Evolutionary conservation across 768 basidiomycete genomes (phyloP), one percentile per base, ranked within the genome.

Genomic region (Leccinum rimulosum): DNA sequence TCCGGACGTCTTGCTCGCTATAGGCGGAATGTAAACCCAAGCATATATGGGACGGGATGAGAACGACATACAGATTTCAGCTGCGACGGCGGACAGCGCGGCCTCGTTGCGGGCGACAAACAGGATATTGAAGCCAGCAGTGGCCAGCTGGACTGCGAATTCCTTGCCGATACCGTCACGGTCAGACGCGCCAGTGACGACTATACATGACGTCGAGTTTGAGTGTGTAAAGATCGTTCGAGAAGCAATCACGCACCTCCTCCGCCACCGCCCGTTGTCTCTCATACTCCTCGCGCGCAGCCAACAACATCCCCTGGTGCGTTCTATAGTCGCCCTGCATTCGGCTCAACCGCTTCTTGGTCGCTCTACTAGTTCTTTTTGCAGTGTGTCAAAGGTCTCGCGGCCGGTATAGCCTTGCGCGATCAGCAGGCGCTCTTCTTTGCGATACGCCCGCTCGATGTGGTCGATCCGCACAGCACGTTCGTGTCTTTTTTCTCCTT

Each of bases 161-260:
- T 97, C 94, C 61, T 88, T 89, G 2, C 97, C 97, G 64, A 99
- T 96, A 8, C 97, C 97, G n/a, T n/a, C n/a, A n/a, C n/a, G n/a
- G 60, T 95, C 92, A 0, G 97, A 97, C 30, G 93, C 90, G 35
- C 97, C 97, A 1, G 96, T 98, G 14, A 99, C 84, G 25, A 98
- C 91, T 83, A 56, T 43, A 25, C 28, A 19, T 19, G 6, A 31
- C 4, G 4, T 19, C 45, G 51, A 40, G 52, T 47, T 36, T 14
- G 48, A 35, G 27, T 14, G 40, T 12, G 9, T 6, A n/a, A 14
- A 19, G 19, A 7, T 19, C 4, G 1, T 50, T 33, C 43, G n/a
- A 19, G 14, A 15, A 40, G 17, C 5, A 31, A 0, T 3, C 12
- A 36, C 65, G 10, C 19, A 84, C 84, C 77, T 30, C n/a, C n/a